Conservation (phyloP, 2,329 filamentous ascomycete genomes). For the Colletotrichum sp. region DNA sequence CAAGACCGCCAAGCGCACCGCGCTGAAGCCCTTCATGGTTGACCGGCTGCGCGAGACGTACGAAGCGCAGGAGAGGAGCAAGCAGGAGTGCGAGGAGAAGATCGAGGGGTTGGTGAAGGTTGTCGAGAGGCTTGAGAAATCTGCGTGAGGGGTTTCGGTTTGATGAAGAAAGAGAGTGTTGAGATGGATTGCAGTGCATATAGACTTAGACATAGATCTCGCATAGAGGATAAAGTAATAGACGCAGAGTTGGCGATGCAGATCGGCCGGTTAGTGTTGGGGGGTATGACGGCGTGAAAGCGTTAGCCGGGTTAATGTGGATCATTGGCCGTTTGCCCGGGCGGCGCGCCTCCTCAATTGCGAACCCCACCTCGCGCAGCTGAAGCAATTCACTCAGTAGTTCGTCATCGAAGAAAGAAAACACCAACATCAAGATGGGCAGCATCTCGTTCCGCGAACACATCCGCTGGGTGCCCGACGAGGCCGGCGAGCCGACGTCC, state of each 20-base stretch:
- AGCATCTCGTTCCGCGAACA: constrained; percentile 63
- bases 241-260: background rate
- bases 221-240: background rate
- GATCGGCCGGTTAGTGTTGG: background rate
- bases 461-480: constrained; percentile 62
- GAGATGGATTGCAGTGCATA: background rate
- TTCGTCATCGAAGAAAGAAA: background rate
- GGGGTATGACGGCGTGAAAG: background rate
- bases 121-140: constrained; percentile 13
- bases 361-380: background rate
- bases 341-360: background rate
- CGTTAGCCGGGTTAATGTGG: constrained; percentile 6
- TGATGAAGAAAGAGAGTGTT: background rate
- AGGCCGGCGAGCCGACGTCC: constrained; percentile 63
- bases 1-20: constrained; percentile 36
- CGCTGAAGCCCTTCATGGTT: constrained; percentile 45
- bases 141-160: background rate
- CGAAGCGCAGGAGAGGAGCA: constrained; percentile 33
- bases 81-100: constrained; percentile 18
- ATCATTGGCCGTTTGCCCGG: background rate
- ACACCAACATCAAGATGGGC: constrained; percentile 32
- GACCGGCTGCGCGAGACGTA: constrained; percentile 39
- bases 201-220: constrained; percentile 17
- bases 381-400: background rate
- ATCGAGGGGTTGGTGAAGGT: constrained; percentile 16